Evolutionary conservation across 306 rosid species (phyloP), one percentile per base, ranked within the genome.

Genomic region (Lagenaria siceraria): DNA sequence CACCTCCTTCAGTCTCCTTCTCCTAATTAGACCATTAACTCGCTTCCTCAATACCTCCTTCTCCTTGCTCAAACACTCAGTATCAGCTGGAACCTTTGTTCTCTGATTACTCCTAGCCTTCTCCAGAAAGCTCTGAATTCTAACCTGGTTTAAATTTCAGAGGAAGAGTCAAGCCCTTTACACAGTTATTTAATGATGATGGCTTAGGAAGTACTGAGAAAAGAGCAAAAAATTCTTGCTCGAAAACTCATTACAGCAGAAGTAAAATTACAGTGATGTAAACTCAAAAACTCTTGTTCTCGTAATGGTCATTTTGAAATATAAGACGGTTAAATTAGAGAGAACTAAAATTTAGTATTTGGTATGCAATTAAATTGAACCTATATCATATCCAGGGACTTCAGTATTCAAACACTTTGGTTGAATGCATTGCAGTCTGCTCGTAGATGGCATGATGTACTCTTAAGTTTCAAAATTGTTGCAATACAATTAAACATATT

Each of bases 121-220:
- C 81, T 92, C 90, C 82, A 92, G 56, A 76, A 92, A 83, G 66
- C 83, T 83, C 38, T 87, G 88, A 75, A 92, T 88, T 77, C 91
- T 87, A 52, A 88, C 89, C 97, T 92, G 83, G 62, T 68, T 66
- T 29, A 46, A 53, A 60, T 27, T 25, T 73, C 61, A 48, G 43
- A 63, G 17, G 5, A 40, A 24, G 54, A 75, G 24, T 31, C 51
- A 31, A 53, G 76, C 58, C 76, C 76, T 48, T 48, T 8, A 56
- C 76, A 25, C 58, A 46, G 46, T 70, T 46, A 27, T 29, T 71
- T 46, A 48, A 8, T 25, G 75, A 29, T 74, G 63, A 18, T 74
- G 19, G 48, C 62, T 51, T 15, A 73, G 19, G 15, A 73, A 52
- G 48, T 6, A 74, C 21, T 13, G 58, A 68, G 35, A 69, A 69